Percentiles rank a stretch among this genome's conserved stretches.
These are phyloP conservation scores for Cucurbita maxima DNA, from an alignment of 306 rosid species.

Conservation along the genomic window DNA sequence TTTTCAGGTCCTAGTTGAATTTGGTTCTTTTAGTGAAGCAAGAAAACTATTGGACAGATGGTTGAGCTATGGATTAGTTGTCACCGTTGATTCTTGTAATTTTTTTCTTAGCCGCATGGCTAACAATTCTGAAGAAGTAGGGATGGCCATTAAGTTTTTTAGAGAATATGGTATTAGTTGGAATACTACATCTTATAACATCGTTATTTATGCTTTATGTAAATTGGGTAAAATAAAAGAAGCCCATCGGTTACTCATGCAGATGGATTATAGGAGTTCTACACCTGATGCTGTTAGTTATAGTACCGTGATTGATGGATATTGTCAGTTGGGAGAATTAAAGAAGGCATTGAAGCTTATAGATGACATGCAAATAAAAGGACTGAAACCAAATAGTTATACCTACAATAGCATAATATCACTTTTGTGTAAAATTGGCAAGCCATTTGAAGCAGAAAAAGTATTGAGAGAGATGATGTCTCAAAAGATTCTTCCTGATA, in stretches of 20 bases:
- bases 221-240: conserved; percentile 49
- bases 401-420: conserved; percentile 45
- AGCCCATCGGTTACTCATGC: conserved; percentile 56
- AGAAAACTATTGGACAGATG: conserved; percentile 38
- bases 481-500: conserved; percentile 43
- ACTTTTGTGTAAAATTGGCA: conserved; percentile 50
- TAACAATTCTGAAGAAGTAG: conserved; percentile 22
- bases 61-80: conserved; percentile 43
- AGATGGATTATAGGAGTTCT: conserved; percentile 49
- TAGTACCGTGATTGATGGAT: conserved; percentile 52
- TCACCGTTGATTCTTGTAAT: conserved; percentile 71
- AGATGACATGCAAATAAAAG: conserved; percentile 51
- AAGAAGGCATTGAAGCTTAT: conserved; percentile 54
- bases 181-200: conserved; percentile 51
- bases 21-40: conserved; percentile 48
- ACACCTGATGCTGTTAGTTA: conserved; percentile 69
- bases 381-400: conserved; percentile 42
- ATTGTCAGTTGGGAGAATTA: conserved; percentile 41
- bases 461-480: conserved; percentile 47
- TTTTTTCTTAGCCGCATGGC: conserved; percentile 39
- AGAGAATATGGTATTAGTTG: conserved; percentile 59
- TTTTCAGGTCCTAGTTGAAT: conserved; percentile 63
- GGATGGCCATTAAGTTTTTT: conserved; percentile 37
- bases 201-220: conserved; percentile 53
- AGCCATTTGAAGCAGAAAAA: conserved; percentile 36